Evolutionary conservation across 306 rosid genomes (phyloP), one percentile per base, ranked within the genome.

Genomic region (Pyrus communis): DNA sequence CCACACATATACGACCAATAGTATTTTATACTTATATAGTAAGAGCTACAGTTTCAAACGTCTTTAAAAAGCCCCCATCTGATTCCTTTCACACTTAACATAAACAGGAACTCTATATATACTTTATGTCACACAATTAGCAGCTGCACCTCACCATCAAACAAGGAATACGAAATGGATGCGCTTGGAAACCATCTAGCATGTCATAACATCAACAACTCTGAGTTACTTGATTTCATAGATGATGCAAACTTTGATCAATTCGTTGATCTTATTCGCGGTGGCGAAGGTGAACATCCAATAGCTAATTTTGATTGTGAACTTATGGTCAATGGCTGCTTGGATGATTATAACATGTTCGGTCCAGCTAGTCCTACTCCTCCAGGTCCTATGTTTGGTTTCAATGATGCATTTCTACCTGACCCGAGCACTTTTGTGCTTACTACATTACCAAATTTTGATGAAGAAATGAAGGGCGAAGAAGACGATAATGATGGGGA

Each of bases 201-300:
- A 2, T 10, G 12, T 42, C 45, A 35, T 21, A 71, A 68, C 71
- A 79, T 80, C n/a, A 73, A 77, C 43, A 86, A 87, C 61, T 88
- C 84, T 59, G 91, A 89, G 85, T 70, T 90, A 2, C 86, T 80
- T 2, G 93, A 92, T 58, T 90, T 85, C 78, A 78, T 82, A 23
- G 93, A 81, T 0, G 82, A 86, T 22, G 74, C 90, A 18, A 89
- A 86, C 77, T 86, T 89, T 72, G 89, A 87, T 82, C 95, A 85
- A 55, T 91, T 89, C 60, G 79, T 94, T 77, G 82, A 92, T 83
- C 87, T 83, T 60, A 86, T 95, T 70, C 83, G 96, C 5, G 97
- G 96, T 33, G 42, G 42, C 11, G 45, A 85, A 54, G 75, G 70
- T 31, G 90, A 77, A 43, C 78, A 80, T 69, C 77, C 80, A 2